A percentile compares a stretch with the other conserved stretches of the same genome.
These are phyloP conservation scores for Scytalidium lignicola DNA, from an alignment of 2,329 filamentous ascomycete species.

Conservation along the genomic window DNA sequence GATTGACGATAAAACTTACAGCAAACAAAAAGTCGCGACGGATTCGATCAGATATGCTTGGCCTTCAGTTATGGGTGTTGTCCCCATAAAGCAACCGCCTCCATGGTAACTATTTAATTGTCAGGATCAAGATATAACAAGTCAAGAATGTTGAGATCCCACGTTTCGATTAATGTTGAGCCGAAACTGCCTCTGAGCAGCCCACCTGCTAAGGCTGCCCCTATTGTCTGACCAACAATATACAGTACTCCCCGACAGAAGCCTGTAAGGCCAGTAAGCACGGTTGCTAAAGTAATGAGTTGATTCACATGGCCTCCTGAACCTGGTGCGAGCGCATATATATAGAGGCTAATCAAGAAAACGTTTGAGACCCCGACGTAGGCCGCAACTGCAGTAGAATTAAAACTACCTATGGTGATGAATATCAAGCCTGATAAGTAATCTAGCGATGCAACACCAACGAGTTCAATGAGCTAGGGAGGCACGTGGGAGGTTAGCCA, in stretches of 20 bases:
- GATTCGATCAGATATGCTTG: slow-evolving; percentile 46
- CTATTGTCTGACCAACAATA: slow-evolving; percentile 40
- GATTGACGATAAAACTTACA: slow-evolving; percentile 23
- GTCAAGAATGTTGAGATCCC: slow-evolving; percentile 14
- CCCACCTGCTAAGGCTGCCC: slow-evolving; percentile 36
- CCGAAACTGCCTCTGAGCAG: slow-evolving; percentile 33
- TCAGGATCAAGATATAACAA: slow-evolving; percentile 3
- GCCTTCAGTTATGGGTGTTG: slow-evolving; percentile 24
- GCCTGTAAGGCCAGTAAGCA: slow-evolving; percentile 43
- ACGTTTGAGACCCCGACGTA: slow-evolving; percentile 29
- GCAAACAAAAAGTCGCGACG: slow-evolving; percentile 37
- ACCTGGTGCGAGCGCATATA: slow-evolving; percentile 41
- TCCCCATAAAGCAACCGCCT: slow-evolving; percentile 27
- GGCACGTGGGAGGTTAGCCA: neutral
- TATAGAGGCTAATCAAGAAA: slow-evolving; percentile 40
- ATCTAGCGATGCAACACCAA: slow-evolving; percentile 25
- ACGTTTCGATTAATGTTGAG: slow-evolving; percentile 24
- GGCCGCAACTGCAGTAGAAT: slow-evolving; percentile 21
- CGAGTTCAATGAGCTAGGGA: slow-evolving; percentile 25
- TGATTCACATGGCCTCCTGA: slow-evolving; percentile 51
- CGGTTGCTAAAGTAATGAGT: slow-evolving; percentile 47
- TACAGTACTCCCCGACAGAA: slow-evolving; percentile 46
- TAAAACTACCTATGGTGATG: slow-evolving; percentile 25
- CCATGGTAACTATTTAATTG: slow-evolving; percentile 20
- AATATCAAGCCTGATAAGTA: slow-evolving; percentile 28